Percentiles rank a stretch among this genome's conserved stretches.
Evolutionary conservation across 2,329 filamentous ascomycete species (phyloP).

Genomic region (Alternaria infectoria): DNA sequence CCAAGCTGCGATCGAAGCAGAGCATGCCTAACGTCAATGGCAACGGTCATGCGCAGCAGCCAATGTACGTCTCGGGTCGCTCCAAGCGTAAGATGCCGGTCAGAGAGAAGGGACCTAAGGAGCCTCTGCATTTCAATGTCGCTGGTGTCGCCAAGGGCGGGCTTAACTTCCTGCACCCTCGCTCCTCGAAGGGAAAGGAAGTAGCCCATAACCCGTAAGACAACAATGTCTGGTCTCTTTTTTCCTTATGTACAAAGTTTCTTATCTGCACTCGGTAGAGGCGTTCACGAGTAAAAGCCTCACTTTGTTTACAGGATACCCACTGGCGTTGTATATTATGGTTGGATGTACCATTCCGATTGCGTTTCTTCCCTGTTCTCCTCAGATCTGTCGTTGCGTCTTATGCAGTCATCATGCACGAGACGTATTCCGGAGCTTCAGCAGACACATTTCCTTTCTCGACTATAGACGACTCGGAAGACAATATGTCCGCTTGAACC

Average conservation of each 20-base stretch:
- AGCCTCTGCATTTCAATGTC: slow-evolving; percentile 50
- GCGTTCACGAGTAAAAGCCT: slow-evolving; percentile 31
- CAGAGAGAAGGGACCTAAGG: slow-evolving; percentile 46
- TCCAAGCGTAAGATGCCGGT: slow-evolving; percentile 52
- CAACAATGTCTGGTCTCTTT: background rate
- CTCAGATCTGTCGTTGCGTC: background rate
- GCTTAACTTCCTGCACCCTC: slow-evolving; percentile 40
- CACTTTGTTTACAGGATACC: slow-evolving; percentile 30
- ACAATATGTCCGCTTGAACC: slow-evolving; percentile 2
- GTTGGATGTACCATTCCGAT: background rate
- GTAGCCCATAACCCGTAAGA: slow-evolving; percentile 26
- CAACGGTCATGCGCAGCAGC: slow-evolving; percentile 30
- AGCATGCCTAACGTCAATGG: slow-evolving; percentile 42
- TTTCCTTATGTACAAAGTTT: slow-evolving; percentile 2
- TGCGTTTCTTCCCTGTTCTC: background rate
- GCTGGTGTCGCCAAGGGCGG: slow-evolving; percentile 45
- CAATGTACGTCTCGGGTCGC: slow-evolving; percentile 50
- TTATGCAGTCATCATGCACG: background rate
- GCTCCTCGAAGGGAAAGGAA: slow-evolving; percentile 47
- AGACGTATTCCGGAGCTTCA: background rate
- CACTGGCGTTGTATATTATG: slow-evolving; percentile 28
- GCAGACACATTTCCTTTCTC: slow-evolving; percentile 2
- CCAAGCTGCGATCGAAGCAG: slow-evolving; percentile 46
- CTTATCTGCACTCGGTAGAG: slow-evolving; percentile 8
- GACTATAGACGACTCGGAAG: slow-evolving; percentile 14